Evolutionary conservation across 306 rosid genomes (phyloP).

Genomic region (Medicago arabica): DNA sequence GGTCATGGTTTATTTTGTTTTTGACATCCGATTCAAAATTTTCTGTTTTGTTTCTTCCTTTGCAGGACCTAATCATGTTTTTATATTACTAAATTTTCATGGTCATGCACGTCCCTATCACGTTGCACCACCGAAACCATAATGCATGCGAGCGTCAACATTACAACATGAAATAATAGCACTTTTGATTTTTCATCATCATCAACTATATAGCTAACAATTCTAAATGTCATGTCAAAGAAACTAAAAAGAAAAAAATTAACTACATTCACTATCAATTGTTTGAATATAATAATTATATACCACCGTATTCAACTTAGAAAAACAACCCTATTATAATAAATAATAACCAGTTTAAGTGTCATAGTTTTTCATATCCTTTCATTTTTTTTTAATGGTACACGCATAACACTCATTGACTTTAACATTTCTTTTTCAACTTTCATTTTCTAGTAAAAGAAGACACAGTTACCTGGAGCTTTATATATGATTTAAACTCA

Average conservation of each 20-base stretch:
- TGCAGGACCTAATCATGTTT: slow-evolving; percentile 40
- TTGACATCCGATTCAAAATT: too few relatives aligned
- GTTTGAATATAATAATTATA: too few relatives aligned
- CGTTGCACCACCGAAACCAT: slow-evolving; percentile 65
- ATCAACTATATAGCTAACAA: slow-evolving; percentile 1
- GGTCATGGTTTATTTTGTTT: too few relatives aligned
- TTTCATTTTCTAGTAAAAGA: too few relatives aligned
- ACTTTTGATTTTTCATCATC: slow-evolving; percentile 44
- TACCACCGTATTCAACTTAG: background rate
- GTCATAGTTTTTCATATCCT: background rate
- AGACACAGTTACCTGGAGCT: too few relatives aligned
- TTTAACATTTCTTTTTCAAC: too few relatives aligned
- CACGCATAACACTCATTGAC: too few relatives aligned
- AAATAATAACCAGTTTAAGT: background rate
- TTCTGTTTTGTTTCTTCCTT: slow-evolving; percentile 18
- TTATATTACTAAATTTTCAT: slow-evolving; percentile 39
- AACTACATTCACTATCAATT: background rate
- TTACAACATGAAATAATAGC: slow-evolving; percentile 54
- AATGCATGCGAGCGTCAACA: slow-evolving; percentile 60
- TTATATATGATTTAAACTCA: too few relatives aligned
- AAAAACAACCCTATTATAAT: too few relatives aligned
- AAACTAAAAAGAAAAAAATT: background rate
- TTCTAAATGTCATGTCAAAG: slow-evolving; percentile 36
- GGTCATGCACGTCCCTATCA: slow-evolving; percentile 85
- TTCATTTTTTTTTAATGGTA: too few relatives aligned